These are phyloP conservation scores for Luzula sylvatica DNA, from an alignment of 176 grass and related monocot species.

Conservation along the genomic window DNA sequence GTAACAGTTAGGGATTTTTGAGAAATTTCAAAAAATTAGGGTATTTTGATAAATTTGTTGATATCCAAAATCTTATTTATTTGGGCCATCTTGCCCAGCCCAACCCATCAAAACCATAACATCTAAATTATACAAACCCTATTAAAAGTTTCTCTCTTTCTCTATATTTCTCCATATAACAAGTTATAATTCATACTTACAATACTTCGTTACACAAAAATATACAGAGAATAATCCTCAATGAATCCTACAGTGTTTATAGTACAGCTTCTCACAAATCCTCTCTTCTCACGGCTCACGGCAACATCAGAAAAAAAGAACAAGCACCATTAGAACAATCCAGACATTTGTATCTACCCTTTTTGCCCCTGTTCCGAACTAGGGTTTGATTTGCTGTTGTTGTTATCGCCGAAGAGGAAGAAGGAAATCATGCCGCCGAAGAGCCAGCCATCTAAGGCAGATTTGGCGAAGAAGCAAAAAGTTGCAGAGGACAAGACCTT, in stretches of 20 bases:
- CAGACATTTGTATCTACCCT: background rate
- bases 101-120: background rate
- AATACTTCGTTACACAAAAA: background rate
- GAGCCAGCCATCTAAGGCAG: constrained; percentile 49
- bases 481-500: constrained; percentile 99
- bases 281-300: background rate
- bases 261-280: background rate
- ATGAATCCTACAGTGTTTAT: background rate
- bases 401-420: background rate
- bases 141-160: background rate
- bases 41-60: no score
- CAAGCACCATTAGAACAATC: constrained; percentile 15
- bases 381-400: no score
- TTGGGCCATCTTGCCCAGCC: background rate
- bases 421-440: constrained; percentile 74
- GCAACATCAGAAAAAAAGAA: background rate
- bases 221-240: background rate
- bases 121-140: background rate
- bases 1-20: no score
- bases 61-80: no score
- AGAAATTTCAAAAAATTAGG: no score
- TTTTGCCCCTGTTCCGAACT: background rate
- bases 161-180: no score
- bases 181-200: background rate
- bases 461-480: constrained; percentile 96